A percentile compares a stretch with the other conserved stretches of the same genome.
Conservation (phyloP, 345 rosid species). For the Adansonia digitata region DNA sequence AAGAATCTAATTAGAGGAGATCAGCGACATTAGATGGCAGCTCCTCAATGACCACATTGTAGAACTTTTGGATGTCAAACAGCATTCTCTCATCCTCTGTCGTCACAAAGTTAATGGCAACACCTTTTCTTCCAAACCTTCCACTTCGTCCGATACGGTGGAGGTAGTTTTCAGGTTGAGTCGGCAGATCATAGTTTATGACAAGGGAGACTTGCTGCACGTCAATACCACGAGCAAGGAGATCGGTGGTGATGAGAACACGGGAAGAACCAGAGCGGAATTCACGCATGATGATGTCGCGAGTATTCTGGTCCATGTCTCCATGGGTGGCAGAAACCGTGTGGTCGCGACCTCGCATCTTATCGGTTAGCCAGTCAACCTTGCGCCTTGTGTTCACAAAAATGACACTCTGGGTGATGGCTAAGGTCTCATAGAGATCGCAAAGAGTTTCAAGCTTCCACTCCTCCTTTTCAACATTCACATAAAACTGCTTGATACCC, state of each 20-base stretch:
- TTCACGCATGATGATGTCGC: conserved; percentile 82
- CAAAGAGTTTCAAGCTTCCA: conserved; percentile 86
- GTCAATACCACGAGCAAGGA: conserved; percentile 85
- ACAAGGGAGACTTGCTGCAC: conserved; percentile 91
- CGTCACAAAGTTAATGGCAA: conserved; percentile 69
- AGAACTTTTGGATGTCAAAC: conserved; percentile 66
- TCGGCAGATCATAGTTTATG: conserved; percentile 78
- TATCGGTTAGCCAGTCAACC: conserved; percentile 90
- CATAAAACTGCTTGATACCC: conserved; percentile 83
- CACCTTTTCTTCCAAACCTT: conserved; percentile 86
- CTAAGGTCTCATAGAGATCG: conserved; percentile 76
- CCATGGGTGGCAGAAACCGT: conserved; percentile 92
- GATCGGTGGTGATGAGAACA: conserved; percentile 78
- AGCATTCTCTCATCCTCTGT: conserved; percentile 62
- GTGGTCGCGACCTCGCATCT: conserved; percentile 81
- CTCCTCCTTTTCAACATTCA: conserved; percentile 76
- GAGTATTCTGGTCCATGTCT: conserved; percentile 90
- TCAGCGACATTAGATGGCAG: conserved; percentile 60
- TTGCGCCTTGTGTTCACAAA: conserved; percentile 89
- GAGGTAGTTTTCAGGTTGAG: conserved; percentile 86
- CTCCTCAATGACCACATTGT: conserved; percentile 61
- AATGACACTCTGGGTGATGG: conserved; percentile 87
- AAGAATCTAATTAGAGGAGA: conserved; percentile 40
- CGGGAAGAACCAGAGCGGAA: conserved; percentile 89
- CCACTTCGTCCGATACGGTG: conserved; percentile 88